Base-by-base conservation (phyloP, 2,329 filamentous ascomycete species). In the Cladosporium oxysporum region DNA sequence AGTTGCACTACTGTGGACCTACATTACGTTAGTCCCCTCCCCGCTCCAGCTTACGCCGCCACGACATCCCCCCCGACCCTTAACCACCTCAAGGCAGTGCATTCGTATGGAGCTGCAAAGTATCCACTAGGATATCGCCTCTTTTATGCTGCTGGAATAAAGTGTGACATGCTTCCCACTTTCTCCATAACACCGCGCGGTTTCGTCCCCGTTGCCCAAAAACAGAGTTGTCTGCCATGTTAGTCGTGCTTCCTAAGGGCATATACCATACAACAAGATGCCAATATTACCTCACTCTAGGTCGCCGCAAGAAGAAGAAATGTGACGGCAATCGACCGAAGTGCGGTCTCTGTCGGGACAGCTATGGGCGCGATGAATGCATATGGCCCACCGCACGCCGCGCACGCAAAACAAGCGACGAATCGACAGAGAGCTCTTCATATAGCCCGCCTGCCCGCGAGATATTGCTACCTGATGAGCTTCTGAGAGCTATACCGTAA, bases 241-340 rank as follows among this genome's bases (percentile, higher is more conserved):
- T 18, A 35, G 69, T 66, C 49, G 35, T n/a, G 33, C 55, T 26
- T 21, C 21, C 28, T 26, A 53, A 52, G 5, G 23, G 50, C 16
- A 37, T 26, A 37, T 18, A 5, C 18, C 8, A 41, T 7, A 44
- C 41, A 4, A 44, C 8, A 44, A 2, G 7, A 8, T 62, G 28
- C 61, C 66, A 57, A 68, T n/a, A 23, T 23, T 5, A 16, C 47
- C 3, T 26, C 18, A 5, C 14, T 44, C 5, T 26, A 70, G 70
- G 70, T 65, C 68, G 69, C 37, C 62, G 64, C 6, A 71, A 71
- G 50, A 69, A 71, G 65, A 71, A 72, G 55, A 66, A 60, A 62
- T 72, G 69, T 21, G 70, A 72, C 63, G 58, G 66, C 26, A 57
- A 53, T 14, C 63, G 58, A 41, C 69, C 68, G 1, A 64, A 41